phyloP scores from a whole-genome alignment of 148 eudicot genomes.

The Rhododendron griersonianum region DNA sequence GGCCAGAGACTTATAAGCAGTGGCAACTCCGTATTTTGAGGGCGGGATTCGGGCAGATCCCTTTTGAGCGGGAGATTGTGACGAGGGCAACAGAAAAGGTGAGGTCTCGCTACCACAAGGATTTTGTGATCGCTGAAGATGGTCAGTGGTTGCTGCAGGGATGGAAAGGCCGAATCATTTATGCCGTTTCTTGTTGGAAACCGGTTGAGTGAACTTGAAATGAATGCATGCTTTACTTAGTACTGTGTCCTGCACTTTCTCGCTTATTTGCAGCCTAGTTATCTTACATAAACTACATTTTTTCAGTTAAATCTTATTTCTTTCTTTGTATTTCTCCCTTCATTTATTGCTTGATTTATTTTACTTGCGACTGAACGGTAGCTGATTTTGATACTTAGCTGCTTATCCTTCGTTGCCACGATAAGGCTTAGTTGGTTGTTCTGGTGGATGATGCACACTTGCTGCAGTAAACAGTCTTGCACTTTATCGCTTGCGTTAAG shows the following conservation, averaged over 20 bases:
- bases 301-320: not conserved
- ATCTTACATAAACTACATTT: slow-evolving; percentile 1
- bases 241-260: not conserved
- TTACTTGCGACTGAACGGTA: not conserved
- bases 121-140: slow-evolving; percentile 31
- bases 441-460: not conserved
- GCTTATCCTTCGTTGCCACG: not conserved
- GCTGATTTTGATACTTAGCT: not conserved
- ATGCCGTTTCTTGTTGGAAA: slow-evolving; percentile 33
- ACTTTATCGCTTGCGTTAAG: not conserved
- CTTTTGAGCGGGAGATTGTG: slow-evolving; percentile 20
- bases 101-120: slow-evolving; percentile 24
- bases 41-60: slow-evolving; percentile 29
- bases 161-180: slow-evolving; percentile 32
- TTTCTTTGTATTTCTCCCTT: not conserved
- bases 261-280: not conserved
- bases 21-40: slow-evolving; percentile 33
- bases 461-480: not conserved
- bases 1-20: slow-evolving; percentile 38
- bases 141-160: slow-evolving; percentile 32
- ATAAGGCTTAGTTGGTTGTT: not conserved
- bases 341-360: not conserved
- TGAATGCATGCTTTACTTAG: not conserved
- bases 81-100: slow-evolving; percentile 19
- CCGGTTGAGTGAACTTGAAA: slow-evolving; percentile 12